Percentiles rank a stretch among this genome's conserved stretches.
Conservation (phyloP, 116 monocot genomes). For the Trichopus zeylanicus region DNA sequence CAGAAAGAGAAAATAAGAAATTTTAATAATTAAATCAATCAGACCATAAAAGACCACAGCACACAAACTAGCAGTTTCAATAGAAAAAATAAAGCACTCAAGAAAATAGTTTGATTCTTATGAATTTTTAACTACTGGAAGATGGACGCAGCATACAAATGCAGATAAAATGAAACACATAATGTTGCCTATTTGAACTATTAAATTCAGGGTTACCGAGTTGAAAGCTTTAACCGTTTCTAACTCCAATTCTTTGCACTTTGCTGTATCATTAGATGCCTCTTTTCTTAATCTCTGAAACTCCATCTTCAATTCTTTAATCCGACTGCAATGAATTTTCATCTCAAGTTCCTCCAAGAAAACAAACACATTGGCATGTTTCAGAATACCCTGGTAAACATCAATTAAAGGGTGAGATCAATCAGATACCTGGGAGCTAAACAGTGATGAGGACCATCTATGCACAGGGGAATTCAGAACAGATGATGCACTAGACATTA, state of each 20-base stretch:
- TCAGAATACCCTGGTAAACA: background rate
- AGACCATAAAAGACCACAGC: too few relatives aligned
- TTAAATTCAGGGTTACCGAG: conserved; percentile 24
- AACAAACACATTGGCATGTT: background rate
- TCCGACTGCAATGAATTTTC: conserved; percentile 6
- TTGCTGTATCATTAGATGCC: conserved; percentile 26
- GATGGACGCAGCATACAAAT: too few relatives aligned
- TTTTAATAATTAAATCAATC: too few relatives aligned
- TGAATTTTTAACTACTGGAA: too few relatives aligned
- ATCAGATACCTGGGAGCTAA: conserved; percentile 16
- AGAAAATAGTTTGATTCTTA: too few relatives aligned
- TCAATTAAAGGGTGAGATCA: background rate
- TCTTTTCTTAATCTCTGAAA: conserved; percentile 28
- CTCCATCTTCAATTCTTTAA: conserved; percentile 28
- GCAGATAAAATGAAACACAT: too few relatives aligned
- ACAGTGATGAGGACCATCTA: conserved; percentile 9
- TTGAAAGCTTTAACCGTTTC: conserved; percentile 19
- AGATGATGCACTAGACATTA: conserved; percentile 3
- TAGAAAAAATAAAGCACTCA: too few relatives aligned
- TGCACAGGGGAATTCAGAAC: conserved; percentile 13
- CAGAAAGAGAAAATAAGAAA: background rate
- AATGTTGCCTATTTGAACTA: too few relatives aligned
- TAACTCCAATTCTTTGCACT: conserved; percentile 32
- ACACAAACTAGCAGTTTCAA: too few relatives aligned
- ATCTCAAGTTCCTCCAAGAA: conserved; percentile 18